Evolutionary conservation across 73 alveolate genomes (phyloP), one percentile per base, ranked within the genome.

Genomic region (Urostyla sp.): DNA sequence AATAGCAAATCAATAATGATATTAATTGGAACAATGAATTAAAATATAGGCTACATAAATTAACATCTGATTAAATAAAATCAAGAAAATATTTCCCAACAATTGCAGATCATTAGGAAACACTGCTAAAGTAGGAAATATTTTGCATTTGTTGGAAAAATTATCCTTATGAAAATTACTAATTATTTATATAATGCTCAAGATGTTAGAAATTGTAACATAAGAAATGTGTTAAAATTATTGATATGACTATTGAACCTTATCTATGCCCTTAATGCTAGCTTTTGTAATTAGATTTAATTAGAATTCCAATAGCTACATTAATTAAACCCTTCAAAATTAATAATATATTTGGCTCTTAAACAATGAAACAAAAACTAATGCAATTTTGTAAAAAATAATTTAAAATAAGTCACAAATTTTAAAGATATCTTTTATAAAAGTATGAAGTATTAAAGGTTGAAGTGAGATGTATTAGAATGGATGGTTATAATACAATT

Each of bases 221-320:
- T 43, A 7, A 15, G 7, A 36, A n/a, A 40, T 66, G 80, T 40
- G 4, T 66, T 1, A 35, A 46, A 21, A 40, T 7, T 20, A 66
- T 26, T 34, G 80, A 61, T 30, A 34, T 27, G 7, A 18, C 44
- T 7, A 40, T 66, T 18, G 28, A 18, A 0, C 80, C 80, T 23
- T 66, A 66, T 43, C 4, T 66, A 4, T 66, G 80, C 46, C 80
- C 80, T 23, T 51, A 44, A 21, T 66, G 80, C 46, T 44, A 66
- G 32, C 66, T 66, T 3, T 40, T 40, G 1, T 16, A 66, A 40
- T 23, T 66, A 40, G 80, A 66, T 46, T 26, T 26, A 37, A 3
- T 13, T 16, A 6, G 61, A 13, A 3, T 8, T 27, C 80, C 80
- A 20, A 24, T 66, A 40, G 18, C 44, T 4, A 66, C 80, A 2